Conservation (phyloP, 129 eudicot species). For the Saussurea involucrata region DNA sequence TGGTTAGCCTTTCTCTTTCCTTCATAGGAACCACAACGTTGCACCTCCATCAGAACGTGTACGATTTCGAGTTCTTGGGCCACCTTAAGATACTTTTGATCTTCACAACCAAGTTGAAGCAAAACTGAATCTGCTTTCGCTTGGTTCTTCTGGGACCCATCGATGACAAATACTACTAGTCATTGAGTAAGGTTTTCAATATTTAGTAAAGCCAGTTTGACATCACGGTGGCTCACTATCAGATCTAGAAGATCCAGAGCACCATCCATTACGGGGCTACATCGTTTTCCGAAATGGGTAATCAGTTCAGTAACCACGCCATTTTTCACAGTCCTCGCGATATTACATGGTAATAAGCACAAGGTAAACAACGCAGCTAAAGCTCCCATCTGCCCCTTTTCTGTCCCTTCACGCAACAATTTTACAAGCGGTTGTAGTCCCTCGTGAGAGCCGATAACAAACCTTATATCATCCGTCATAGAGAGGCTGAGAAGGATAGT, state of each 20-base stretch:
- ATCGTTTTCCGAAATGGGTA: constrained; percentile 47
- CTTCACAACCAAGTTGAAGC: constrained; percentile 52
- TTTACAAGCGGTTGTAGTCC: constrained; percentile 61
- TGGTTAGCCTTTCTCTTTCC: constrained; percentile 60
- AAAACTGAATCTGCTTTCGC: constrained; percentile 72
- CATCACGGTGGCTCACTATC: constrained; percentile 60
- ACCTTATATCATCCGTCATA: constrained; percentile 57
- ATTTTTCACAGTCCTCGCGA: constrained; percentile 59
- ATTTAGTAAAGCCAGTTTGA: constrained; percentile 42
- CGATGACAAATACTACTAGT: constrained; percentile 44
- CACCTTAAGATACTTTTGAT: constrained; percentile 38
- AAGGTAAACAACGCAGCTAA: constrained; percentile 65
- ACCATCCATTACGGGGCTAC: constrained; percentile 58
- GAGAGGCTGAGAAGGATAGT: constrained; percentile 67
- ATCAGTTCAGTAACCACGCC: constrained; percentile 55
- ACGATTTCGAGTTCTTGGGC: constrained; percentile 47
- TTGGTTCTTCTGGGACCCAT: constrained; percentile 64
- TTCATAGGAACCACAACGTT: constrained; percentile 60
- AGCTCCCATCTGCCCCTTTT: constrained; percentile 70
- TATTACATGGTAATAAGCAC: constrained; percentile 68
- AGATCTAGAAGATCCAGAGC: constrained; percentile 59
- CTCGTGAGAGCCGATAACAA: constrained; percentile 50
- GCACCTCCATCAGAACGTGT: constrained; percentile 36
- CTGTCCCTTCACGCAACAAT: constrained; percentile 55
- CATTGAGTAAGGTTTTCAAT: constrained; percentile 49